A percentile compares a stretch with the other conserved stretches of the same genome.
Conservation (phyloP, 129 eudicot species). For the Solidago caesia region DNA sequence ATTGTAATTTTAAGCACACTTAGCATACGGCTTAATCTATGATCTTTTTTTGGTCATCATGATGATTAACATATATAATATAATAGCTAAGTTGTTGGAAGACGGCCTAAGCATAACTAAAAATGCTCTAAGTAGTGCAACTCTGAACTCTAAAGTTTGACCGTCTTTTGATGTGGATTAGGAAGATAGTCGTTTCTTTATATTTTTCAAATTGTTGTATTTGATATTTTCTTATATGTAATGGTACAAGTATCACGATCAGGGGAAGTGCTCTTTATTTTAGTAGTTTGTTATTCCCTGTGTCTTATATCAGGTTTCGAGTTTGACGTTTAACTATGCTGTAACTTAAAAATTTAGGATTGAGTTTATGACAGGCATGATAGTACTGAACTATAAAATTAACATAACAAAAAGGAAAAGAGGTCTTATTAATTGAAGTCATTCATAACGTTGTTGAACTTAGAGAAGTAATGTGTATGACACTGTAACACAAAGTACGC, state of each 20-base stretch:
- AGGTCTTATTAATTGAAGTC: background rate
- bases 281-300: background rate
- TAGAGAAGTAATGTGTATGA: background rate
- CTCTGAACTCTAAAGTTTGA: too few relatives aligned
- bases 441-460: background rate
- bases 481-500: background rate
- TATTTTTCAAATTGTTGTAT: background rate
- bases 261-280: slow-evolving; percentile 5
- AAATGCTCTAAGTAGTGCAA: too few relatives aligned
- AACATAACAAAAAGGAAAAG: background rate
- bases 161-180: background rate
- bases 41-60: too few relatives aligned
- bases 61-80: too few relatives aligned
- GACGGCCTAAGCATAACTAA: too few relatives aligned
- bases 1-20: too few relatives aligned
- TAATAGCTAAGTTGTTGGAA: too few relatives aligned
- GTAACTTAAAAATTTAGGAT: slow-evolving; percentile 8
- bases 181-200: background rate
- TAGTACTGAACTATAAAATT: background rate
- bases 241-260: background rate
- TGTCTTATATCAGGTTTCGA: slow-evolving; percentile 13
- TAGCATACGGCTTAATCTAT: too few relatives aligned
- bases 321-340: slow-evolving; percentile 2
- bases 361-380: background rate
- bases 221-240: background rate